A percentile compares a stretch with the other conserved stretches of the same genome.
These are phyloP conservation scores for Baudoinia panamericana DNA, from an alignment of 495 filamentous ascomycete species.

Conservation along the genomic window DNA sequence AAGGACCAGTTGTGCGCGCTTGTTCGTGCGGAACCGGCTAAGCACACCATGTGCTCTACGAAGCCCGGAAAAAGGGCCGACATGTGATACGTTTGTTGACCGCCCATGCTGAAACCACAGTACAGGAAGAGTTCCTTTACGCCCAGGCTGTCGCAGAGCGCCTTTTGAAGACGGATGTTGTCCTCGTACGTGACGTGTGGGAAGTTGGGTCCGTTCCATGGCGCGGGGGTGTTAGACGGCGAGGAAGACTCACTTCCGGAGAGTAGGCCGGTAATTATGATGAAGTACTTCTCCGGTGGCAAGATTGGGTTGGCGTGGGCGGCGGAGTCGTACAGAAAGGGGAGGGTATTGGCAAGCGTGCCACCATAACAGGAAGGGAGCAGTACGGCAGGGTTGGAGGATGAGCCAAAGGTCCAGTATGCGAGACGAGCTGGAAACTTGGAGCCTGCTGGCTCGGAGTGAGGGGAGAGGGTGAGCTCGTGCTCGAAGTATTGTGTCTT, in stretches of 20 bases:
- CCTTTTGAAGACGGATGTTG: constrained; percentile 22
- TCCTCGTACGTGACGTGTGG: constrained; percentile 23
- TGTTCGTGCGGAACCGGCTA: constrained; percentile 34
- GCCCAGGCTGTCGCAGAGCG: constrained; percentile 20
- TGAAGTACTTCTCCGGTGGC: constrained; percentile 21
- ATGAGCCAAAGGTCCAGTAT: constrained; percentile 22
- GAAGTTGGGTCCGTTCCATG: constrained; percentile 20
- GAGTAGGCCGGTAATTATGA: constrained; percentile 22
- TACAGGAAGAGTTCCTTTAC: constrained; percentile 22
- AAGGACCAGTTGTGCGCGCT: constrained; percentile 37
- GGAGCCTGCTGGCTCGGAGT: constrained; percentile 15
- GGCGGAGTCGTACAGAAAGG: constrained; percentile 20
- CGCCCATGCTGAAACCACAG: constrained; percentile 39
- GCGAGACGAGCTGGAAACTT: constrained; percentile 21
- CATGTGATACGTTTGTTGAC: constrained; percentile 39
- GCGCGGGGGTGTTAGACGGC: constrained; percentile 19
- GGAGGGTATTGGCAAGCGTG: constrained; percentile 17
- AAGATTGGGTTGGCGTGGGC: constrained; percentile 10
- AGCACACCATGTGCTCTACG: constrained; percentile 28
- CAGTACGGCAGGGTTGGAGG: constrained; percentile 21
- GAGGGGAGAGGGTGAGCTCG: constrained; percentile 17
- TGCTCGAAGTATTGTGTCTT: constrained; percentile 21
- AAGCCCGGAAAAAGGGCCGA: constrained; percentile 32
- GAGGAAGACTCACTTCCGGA: constrained; percentile 23
- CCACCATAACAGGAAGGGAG: constrained; percentile 25